These are phyloP conservation scores for Trypanosomatidae sp. DNA, from an alignment of 208 protist genomes.

Conservation along the genomic window DNA sequence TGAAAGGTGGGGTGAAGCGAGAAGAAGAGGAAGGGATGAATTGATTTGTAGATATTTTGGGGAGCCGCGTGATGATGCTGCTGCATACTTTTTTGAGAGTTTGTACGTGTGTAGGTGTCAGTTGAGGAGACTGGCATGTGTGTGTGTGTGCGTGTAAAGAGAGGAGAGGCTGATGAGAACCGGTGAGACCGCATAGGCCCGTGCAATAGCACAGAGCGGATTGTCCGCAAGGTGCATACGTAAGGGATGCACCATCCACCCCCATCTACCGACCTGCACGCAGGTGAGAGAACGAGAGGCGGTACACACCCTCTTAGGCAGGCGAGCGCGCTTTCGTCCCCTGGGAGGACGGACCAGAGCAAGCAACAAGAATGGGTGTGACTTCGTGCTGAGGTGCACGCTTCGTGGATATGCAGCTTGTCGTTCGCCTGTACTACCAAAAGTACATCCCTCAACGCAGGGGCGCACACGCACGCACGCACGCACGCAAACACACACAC, in stretches of 20 bases:
- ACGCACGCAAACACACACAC: neutral
- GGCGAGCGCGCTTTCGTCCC: neutral
- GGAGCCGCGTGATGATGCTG: neutral
- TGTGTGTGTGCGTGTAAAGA: neutral
- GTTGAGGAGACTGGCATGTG: neutral
- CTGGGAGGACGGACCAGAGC: neutral
- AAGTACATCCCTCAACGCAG: neutral
- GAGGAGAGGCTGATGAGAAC: too few species aligned
- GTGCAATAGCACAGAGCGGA: too few species aligned
- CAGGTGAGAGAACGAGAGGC: neutral
- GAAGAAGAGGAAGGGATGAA: neutral
- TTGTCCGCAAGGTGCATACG: neutral
- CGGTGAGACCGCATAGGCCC: neutral
- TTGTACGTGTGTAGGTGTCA: neutral
- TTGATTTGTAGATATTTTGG: neutral
- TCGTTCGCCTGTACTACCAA: neutral
- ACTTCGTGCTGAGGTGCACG: neutral
- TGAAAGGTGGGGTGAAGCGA: neutral
- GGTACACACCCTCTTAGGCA: too few species aligned
- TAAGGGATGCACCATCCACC: neutral
- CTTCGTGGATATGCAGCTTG: too few species aligned
- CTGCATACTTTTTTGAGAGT: neutral
- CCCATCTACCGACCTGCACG: neutral
- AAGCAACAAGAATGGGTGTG: neutral
- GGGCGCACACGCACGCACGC: neutral